Evolutionary conservation across 2,329 filamentous ascomycete species (phyloP).

Genomic region (Neurospora sp.): DNA sequence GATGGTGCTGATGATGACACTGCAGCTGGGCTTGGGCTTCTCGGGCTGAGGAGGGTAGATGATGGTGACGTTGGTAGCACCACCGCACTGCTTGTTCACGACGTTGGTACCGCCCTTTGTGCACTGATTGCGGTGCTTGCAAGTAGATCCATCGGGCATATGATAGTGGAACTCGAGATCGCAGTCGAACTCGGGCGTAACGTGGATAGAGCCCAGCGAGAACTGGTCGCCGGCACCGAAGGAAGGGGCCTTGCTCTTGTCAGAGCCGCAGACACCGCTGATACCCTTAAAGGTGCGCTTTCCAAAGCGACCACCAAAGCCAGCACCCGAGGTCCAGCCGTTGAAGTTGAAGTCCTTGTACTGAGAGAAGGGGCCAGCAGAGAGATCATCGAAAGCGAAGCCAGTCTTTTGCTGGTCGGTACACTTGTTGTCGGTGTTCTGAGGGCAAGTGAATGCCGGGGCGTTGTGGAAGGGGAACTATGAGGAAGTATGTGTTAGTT

Average conservation of each 20-base stretch:
- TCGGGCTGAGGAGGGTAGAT: slow-evolving; percentile 50
- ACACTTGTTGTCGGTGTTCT: slow-evolving; percentile 70
- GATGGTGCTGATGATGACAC: slow-evolving; percentile 63
- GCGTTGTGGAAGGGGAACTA: slow-evolving; percentile 21
- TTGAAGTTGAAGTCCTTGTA: slow-evolving; percentile 68
- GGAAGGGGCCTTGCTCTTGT: slow-evolving; percentile 41
- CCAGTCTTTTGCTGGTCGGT: slow-evolving; percentile 56
- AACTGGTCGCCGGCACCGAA: slow-evolving; percentile 53
- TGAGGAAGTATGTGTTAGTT: slow-evolving; percentile 12
- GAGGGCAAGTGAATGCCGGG: slow-evolving; percentile 52
- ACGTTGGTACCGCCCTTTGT: slow-evolving; percentile 57
- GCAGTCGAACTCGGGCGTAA: slow-evolving; percentile 64
- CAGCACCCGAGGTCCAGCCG: slow-evolving; percentile 60
- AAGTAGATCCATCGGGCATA: slow-evolving; percentile 73
- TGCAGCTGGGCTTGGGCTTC: slow-evolving; percentile 49
- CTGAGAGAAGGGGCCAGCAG: slow-evolving; percentile 46
- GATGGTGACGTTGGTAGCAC: slow-evolving; percentile 72
- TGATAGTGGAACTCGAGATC: slow-evolving; percentile 78
- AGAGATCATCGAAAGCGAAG: slow-evolving; percentile 61
- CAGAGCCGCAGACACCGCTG: slow-evolving; percentile 39
- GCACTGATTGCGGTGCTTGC: slow-evolving; percentile 69
- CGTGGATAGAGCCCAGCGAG: slow-evolving; percentile 64
- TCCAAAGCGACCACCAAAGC: slow-evolving; percentile 38
- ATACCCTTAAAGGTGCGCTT: slow-evolving; percentile 52
- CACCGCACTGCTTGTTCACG: slow-evolving; percentile 83